Base-by-base conservation (phyloP, 1,284 basidiomycete species). In the Butyriboletus appendiculatus region DNA sequence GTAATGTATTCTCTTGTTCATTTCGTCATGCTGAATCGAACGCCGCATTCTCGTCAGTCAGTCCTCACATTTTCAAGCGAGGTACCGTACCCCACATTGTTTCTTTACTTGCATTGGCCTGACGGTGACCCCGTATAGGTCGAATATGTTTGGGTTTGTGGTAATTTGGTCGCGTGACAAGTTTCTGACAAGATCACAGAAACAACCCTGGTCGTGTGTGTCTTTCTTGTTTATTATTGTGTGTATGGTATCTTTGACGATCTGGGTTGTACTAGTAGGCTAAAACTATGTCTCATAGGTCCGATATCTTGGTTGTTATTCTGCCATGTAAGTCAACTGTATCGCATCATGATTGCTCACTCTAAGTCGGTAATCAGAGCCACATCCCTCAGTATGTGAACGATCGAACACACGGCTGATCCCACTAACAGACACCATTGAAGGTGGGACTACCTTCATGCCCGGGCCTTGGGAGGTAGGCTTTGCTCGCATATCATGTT, bases 141-240 rank as follows among this genome's bases (percentile, higher is more conserved):
- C 22, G 35, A 59, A 35, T 44, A 55, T n/a, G 14, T 58, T 43
- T 59, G 57, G 57, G 57, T 58, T 4, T 2, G 56, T 30, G 11
- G 10, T 15, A 6, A 20, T 11, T 22, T n/a, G 11, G 11, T n/a
- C 15, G 4, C 9, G 14, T 40, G 22, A n/a, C 20, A 18, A 11
- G 12, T 44, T 40, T n/a, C 33, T 47, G n/a, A 55, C 28, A 9
- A 30, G n/a, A 20, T 18, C 11, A 37, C 8, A 58, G 56, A 42
- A 11, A 8, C 20, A 32, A 24, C 46, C 42, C 15, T 55, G 46
- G 57, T 30, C 57, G 12, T 24, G 43, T 44, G 47, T 58, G 28
- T 55, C 57, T n/a, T 32, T 30, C 11, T 6, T 58, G 15, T 58
- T 45, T 12, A 4, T 48, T 45, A 37, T 58, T 6, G 56, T 57